Evolutionary conservation across 2,329 filamentous ascomycete genomes (phyloP).

Genomic region (Colletotrichum brevisporum): DNA sequence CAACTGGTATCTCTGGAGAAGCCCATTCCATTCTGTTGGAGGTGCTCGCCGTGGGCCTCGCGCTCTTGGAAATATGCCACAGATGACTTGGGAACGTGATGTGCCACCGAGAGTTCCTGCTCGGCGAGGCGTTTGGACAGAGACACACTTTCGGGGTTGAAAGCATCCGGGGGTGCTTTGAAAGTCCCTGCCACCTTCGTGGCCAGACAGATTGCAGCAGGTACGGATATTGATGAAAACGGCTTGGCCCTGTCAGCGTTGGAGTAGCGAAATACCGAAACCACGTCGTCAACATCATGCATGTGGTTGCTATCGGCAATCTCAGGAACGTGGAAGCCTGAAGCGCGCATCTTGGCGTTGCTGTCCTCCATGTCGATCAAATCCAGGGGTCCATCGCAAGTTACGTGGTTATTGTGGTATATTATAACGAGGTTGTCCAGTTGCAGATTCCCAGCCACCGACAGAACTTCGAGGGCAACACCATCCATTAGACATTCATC

Average conservation of each 20-base stretch:
- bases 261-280: slow-evolving; percentile 56
- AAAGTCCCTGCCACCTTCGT: slow-evolving; percentile 62
- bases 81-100: slow-evolving; percentile 31
- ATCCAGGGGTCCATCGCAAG: slow-evolving; percentile 68
- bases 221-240: slow-evolving; percentile 68
- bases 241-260: slow-evolving; percentile 57
- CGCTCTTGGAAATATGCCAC: slow-evolving; percentile 61
- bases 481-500: slow-evolving; percentile 71
- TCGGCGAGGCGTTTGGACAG: slow-evolving; percentile 40
- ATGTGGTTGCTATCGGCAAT: slow-evolving; percentile 60
- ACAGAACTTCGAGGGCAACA: slow-evolving; percentile 67
- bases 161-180: slow-evolving; percentile 67
- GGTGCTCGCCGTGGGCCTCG: slow-evolving; percentile 54
- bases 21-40: slow-evolving; percentile 61
- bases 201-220: slow-evolving; percentile 66
- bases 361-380: slow-evolving; percentile 67
- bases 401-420: slow-evolving; percentile 72
- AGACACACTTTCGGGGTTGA: slow-evolving; percentile 63
- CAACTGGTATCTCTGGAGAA: slow-evolving; percentile 57
- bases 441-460: slow-evolving; percentile 64
- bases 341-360: slow-evolving; percentile 68
- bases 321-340: slow-evolving; percentile 67
- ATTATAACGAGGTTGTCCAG: slow-evolving; percentile 68
- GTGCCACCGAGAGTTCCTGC: slow-evolving; percentile 1
- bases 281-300: slow-evolving; percentile 60